Percentiles rank a stretch among this genome's conserved stretches.
Conservation (phyloP, 2,329 filamentous ascomycete genomes). For the Cytospora mali region DNA sequence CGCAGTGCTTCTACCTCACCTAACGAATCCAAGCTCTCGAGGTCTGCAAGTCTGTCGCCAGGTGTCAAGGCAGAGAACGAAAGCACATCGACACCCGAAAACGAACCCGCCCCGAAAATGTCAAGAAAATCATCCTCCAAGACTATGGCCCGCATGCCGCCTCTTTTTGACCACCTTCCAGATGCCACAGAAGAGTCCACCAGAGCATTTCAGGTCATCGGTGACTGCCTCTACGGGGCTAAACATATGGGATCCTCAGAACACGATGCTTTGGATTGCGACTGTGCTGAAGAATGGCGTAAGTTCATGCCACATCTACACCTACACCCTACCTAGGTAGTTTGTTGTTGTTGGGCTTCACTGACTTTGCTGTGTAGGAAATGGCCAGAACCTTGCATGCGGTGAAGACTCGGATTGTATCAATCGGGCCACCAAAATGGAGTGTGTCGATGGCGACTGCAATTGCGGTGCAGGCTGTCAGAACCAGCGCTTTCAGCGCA, state of each 20-base stretch:
- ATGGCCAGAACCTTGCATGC: slow-evolving; percentile 78
- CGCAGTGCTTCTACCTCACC: slow-evolving; percentile 44
- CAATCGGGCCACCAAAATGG: slow-evolving; percentile 97
- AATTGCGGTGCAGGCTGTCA: slow-evolving; percentile 87
- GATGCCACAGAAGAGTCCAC: slow-evolving; percentile 79
- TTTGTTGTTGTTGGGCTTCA: slow-evolving; percentile 29
- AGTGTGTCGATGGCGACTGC: slow-evolving; percentile 81
- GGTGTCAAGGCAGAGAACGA: slow-evolving; percentile 51
- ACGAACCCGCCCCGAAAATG: slow-evolving; percentile 66
- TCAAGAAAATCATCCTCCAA: slow-evolving; percentile 76
- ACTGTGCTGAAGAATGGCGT: slow-evolving; percentile 95
- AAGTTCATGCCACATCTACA: slow-evolving; percentile 47
- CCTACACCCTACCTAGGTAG: slow-evolving; percentile 29
- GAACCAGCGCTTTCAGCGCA: slow-evolving; percentile 92
- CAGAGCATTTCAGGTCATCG: slow-evolving; percentile 76
- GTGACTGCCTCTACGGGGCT: slow-evolving; percentile 86
- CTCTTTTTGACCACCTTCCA: slow-evolving; percentile 73
- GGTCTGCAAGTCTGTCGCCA: slow-evolving; percentile 49
- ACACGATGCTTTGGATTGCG: slow-evolving; percentile 88
- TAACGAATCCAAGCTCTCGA: slow-evolving; percentile 44
- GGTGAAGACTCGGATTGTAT: slow-evolving; percentile 98
- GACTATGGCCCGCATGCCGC: slow-evolving; percentile 60
- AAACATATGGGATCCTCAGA: slow-evolving; percentile 91
- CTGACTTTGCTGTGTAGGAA: slow-evolving; percentile 44
- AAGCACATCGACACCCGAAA: slow-evolving; percentile 51